phyloP scores from a whole-genome alignment of 306 rosid species.

The Aeschynomene evenia region DNA sequence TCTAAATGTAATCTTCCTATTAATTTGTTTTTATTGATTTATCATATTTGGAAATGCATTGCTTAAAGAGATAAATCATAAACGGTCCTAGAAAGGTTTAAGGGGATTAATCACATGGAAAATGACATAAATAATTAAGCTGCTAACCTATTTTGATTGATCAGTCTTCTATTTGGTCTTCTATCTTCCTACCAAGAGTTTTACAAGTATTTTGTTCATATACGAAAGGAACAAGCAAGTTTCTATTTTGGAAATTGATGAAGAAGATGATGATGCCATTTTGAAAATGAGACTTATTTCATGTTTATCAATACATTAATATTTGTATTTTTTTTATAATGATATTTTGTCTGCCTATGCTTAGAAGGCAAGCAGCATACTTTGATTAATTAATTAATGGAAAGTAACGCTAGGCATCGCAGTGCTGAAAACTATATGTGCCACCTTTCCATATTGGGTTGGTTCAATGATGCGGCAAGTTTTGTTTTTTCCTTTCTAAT shows the following conservation, averaged over 20 bases:
- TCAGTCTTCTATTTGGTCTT: constrained; percentile 1
- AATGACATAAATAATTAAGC: constrained; percentile 28
- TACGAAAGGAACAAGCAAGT: constrained; percentile 15
- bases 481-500: constrained; percentile 19
- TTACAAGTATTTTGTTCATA: constrained; percentile 1
- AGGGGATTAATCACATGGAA: constrained; percentile 16
- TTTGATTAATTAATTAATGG: constrained; percentile 31
- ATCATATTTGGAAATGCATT: not conserved
- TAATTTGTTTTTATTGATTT: constrained; percentile 15
- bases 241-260: constrained; percentile 19
- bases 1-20: not conserved
- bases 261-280: constrained; percentile 16
- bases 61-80: not conserved
- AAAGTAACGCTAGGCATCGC: constrained; percentile 20
- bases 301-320: constrained; percentile 12
- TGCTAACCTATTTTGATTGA: not conserved
- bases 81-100: constrained; percentile 20
- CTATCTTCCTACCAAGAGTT: constrained; percentile 5
- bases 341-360: constrained; percentile 30
- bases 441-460: constrained; percentile 43
- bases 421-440: constrained; percentile 25
- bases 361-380: constrained; percentile 56
- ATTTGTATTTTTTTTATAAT: not conserved
- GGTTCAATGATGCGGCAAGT: constrained; percentile 43
- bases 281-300: constrained; percentile 25